Conservation (phyloP, 352 stramenopile species). For the Globisporangium paroecandrum region DNA sequence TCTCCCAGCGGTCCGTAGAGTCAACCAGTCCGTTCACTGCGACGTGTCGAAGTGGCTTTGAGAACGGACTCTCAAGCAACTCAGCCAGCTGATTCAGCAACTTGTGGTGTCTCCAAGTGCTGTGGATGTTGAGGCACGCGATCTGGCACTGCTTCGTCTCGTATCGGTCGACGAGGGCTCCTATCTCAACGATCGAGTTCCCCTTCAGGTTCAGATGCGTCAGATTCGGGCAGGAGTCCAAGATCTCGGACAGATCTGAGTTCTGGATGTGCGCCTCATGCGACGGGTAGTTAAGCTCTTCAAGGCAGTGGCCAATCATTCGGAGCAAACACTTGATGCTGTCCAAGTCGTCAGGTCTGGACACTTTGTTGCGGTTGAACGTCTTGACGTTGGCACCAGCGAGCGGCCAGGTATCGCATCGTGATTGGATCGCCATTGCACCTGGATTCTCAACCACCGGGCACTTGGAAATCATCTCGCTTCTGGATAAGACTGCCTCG, state of each 20-base stretch:
- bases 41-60: background rate
- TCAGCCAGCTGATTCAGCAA: background rate
- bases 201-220: background rate
- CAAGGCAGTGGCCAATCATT: background rate
- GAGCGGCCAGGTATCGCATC: background rate
- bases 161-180: background rate
- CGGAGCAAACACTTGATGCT: background rate
- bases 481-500: background rate
- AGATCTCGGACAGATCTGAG: background rate
- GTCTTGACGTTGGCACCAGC: background rate
- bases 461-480: conserved; percentile 14
- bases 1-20: background rate
- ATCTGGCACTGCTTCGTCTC: background rate
- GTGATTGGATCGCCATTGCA: background rate
- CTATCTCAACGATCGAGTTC: background rate
- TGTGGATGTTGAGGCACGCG: background rate
- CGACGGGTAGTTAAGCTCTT: background rate
- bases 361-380: background rate
- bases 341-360: no score
- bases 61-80: background rate
- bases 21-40: background rate
- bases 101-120: no score
- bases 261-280: background rate
- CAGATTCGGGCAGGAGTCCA: background rate
- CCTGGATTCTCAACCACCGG: background rate